Evolutionary conservation across 2,329 filamentous ascomycete species (phyloP), one percentile per base, ranked within the genome.

Genomic region (Byssothecium circinans): DNA sequence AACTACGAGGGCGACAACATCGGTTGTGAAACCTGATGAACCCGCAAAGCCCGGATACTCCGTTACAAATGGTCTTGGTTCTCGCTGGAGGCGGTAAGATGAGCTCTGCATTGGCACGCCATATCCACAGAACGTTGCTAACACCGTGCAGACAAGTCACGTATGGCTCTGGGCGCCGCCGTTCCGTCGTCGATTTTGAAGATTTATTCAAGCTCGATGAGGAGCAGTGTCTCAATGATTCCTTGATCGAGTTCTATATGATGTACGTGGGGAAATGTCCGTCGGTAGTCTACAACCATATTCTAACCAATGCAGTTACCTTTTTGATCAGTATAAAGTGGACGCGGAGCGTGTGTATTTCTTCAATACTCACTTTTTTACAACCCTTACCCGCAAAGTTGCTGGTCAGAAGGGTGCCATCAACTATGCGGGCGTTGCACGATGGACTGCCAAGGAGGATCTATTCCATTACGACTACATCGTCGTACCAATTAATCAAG

Each of bases 351-450:
- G 84, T 42, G 83, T 95, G 3, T 89, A 95, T 67, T 88, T 96
- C 58, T 92, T 95, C 75, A 97, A 91, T 67, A 94, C 89, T 0
- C 96, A 90, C 71, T 96, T 97, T 71, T 97, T 88, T 64, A 83
- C 86, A 17, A 86, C 85, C 39, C 78, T 97, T 36, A 89, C 62
- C 0, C 53, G 54, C 15, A 85, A 83, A 69, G 72, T 14, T 78
- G 77, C 47, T 77, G 82, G 29, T 10, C 55, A 58, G 75, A 72
- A 57, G 70, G 75, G 51, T 40, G 73, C 70, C 0, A 87, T 95
- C 71, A 91, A 95, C 61, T 96, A 96, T 64, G 83, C 88, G 20
- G 87, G 84, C 4, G 91, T 99, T 46, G 84, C 87, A 67, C 82
- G 84, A 35, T 99, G 94, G 94, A 97, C 94, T 0, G 80, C 87